Percentiles rank a stretch among this genome's conserved stretches.
These are phyloP conservation scores for Crotalaria pallida DNA, from an alignment of 306 rosid genomes.

Conservation along the genomic window DNA sequence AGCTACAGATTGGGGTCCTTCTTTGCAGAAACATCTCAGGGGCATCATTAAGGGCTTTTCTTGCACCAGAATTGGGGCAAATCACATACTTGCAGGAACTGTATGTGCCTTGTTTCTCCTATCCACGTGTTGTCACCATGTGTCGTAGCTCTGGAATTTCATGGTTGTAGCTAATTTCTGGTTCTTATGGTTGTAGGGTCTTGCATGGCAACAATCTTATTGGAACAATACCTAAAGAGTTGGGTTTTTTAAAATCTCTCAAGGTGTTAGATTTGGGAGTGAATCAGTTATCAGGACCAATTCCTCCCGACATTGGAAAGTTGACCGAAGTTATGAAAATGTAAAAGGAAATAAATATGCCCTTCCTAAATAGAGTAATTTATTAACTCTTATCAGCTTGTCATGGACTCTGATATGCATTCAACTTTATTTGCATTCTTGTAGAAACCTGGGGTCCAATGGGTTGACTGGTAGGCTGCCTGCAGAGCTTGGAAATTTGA, in stretches of 20 bases:
- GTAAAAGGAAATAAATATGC: conserved; percentile 36
- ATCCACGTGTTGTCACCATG: background rate
- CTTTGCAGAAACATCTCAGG: conserved; percentile 79
- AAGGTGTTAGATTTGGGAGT: conserved; percentile 76
- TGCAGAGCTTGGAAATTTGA: conserved; percentile 69
- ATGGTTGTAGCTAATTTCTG: conserved; percentile 18
- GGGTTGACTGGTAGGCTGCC: conserved; percentile 80
- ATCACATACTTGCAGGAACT: conserved; percentile 71
- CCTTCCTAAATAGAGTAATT: background rate
- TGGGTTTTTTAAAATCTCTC: conserved; percentile 63
- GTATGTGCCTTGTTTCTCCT: conserved; percentile 37
- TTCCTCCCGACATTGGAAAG: conserved; percentile 82
- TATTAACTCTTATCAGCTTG: background rate
- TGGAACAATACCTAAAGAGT: conserved; percentile 78
- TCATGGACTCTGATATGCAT: conserved; percentile 6
- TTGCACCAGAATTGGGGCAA: conserved; percentile 74
- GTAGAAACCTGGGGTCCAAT: conserved; percentile 80
- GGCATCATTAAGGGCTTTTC: conserved; percentile 64
- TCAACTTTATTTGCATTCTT: conserved; percentile 17
- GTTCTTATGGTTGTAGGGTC: conserved; percentile 46
- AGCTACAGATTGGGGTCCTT: conserved; percentile 19
- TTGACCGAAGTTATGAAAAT: conserved; percentile 56
- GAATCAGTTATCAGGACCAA: conserved; percentile 77
- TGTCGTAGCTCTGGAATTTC: background rate
- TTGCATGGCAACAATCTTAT: conserved; percentile 78